Evolutionary conservation across 495 filamentous ascomycete species (phyloP), one percentile per base, ranked within the genome.

Genomic region (Podospora fimiseda): DNA sequence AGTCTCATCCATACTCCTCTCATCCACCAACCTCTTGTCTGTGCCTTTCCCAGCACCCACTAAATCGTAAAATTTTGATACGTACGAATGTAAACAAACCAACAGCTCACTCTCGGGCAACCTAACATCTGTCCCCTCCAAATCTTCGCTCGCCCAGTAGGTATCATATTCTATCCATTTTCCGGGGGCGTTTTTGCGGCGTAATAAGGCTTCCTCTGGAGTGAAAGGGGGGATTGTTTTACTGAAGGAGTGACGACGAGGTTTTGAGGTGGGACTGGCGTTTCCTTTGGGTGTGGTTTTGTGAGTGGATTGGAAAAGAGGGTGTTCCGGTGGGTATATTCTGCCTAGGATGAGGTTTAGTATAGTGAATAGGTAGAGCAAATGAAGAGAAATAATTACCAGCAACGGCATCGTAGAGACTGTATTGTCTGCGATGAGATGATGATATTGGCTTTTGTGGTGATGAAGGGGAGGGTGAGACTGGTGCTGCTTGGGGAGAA

Each of bases 1-100:
- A 8, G 87, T 92, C 68, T 90, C 90, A 61, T 95, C 87, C 80
- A 96, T 79, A 55, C 81, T 89, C 22, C 76, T 70, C 63, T 82
- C 81, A 49, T 83, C 77, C 39, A 76, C 20, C 5, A 22, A 47
- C 36, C 57, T 46, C 1, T 37, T 21, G 27, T 33, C 27, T 11
- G 6, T 33, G 5, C 27, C 27, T 6, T 6, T 11, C 27, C 27
- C 5, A 33, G 11, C 27, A 33, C 27, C 27, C 27, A 22, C 22
- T 4, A 21, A 21, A 13, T 60, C 73, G 70, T 92, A 95, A 65
- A 82, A 90, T 57, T 85, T 81, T 22, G 86, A 79, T 0, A 82
- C 70, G 63, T 94, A 95, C 18, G 73, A 67, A 65, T 95, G 90
- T 8, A 93, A 68, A 0, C 82, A 76, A 60, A 86, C 87, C n/a